Conservation (phyloP, 1,139 yeast genomes). For the Candida sanyaensis region DNA sequence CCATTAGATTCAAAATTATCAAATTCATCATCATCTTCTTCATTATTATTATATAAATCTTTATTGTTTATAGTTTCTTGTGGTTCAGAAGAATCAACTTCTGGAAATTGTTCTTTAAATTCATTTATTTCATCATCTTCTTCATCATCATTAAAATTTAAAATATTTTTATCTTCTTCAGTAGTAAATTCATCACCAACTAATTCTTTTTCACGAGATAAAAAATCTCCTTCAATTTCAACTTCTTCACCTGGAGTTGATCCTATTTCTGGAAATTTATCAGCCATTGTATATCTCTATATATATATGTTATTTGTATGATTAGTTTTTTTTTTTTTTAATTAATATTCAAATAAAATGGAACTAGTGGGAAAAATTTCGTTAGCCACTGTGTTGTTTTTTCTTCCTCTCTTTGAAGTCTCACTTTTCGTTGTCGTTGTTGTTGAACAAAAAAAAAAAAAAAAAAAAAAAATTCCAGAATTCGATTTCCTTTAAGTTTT, state of each 20-base stretch:
- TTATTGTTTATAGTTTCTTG: conserved; percentile 20
- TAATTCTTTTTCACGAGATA: conserved; percentile 81
- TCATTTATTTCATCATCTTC: conserved; percentile 62
- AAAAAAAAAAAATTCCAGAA: too few species aligned
- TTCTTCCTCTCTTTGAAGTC: background rate
- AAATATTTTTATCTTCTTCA: conserved; percentile 59
- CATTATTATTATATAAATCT: conserved; percentile 21
- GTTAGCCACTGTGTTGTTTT: background rate
- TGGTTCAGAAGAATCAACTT: conserved; percentile 36
- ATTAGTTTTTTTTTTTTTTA: background rate
- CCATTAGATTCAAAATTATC: conserved; percentile 23
- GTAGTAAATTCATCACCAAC: conserved; percentile 82
- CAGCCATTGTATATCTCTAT: conserved; percentile 52
- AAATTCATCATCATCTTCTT: conserved; percentile 26
- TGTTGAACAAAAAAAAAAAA: background rate
- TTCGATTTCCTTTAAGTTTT: too few species aligned
- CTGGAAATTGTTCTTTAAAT: conserved; percentile 70
- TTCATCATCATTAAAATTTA: conserved; percentile 57
- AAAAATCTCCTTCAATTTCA: conserved; percentile 55
- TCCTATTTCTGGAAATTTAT: conserved; percentile 84
- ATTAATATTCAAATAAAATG: background rate
- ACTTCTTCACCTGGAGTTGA: conserved; percentile 35
- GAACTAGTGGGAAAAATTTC: conserved; percentile 1
- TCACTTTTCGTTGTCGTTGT: background rate
- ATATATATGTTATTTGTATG: background rate